Evolutionary conservation across 169 alveolate species (phyloP).

Genomic region (Theileria equi): DNA sequence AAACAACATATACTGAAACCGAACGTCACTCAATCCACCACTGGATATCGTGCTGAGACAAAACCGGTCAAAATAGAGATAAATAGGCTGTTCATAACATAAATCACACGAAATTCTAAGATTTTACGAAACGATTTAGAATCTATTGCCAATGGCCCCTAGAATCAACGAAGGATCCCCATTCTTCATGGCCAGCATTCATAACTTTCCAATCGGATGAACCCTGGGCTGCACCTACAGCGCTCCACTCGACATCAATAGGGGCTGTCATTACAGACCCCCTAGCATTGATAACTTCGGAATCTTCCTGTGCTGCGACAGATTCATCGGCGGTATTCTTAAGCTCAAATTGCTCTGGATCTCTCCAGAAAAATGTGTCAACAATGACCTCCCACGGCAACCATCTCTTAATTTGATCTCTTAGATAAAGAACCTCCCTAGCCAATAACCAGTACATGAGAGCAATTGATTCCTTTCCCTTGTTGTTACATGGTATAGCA

Average conservation of each 20-base stretch:
- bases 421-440: conserved; percentile 94
- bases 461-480: conserved; percentile 95
- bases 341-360: conserved; percentile 85
- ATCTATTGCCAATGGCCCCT: conserved; percentile 54
- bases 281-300: conserved; percentile 9
- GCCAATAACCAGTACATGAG: conserved; percentile 98
- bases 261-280: conserved; percentile 30
- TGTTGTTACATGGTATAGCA: conserved; percentile 99
- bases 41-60: no score
- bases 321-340: conserved; percentile 62
- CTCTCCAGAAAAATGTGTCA: conserved; percentile 92
- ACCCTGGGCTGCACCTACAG: conserved; percentile 28
- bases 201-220: conserved; percentile 64
- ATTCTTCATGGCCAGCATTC: conserved; percentile 60
- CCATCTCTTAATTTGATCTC: conserved; percentile 84
- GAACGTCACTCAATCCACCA: no score
- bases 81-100: no score
- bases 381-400: conserved; percentile 91
- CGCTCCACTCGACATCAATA: conserved; percentile 56
- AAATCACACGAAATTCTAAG: background rate
- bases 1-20: no score
- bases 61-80: no score
- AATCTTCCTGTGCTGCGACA: conserved; percentile 46
- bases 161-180: conserved; percentile 66
- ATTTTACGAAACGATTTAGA: background rate